Evolutionary conservation across 163 green algal species (phyloP).

Genomic region (Smithsoniella earleae): DNA sequence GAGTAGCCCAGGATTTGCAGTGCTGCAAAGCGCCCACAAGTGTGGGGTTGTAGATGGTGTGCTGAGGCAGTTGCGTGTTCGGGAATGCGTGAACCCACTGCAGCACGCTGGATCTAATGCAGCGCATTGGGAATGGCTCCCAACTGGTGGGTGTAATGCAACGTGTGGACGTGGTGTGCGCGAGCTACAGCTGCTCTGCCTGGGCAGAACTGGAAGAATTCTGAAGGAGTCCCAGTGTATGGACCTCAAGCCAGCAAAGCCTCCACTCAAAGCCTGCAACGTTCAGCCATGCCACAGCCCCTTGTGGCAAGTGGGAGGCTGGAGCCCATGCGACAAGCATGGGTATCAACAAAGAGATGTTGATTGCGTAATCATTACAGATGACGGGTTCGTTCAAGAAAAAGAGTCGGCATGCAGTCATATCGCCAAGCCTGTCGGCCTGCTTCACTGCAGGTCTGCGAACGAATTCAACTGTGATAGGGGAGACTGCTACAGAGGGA

Average conservation of each 20-base stretch:
- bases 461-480: neutral
- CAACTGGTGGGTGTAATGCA: neutral
- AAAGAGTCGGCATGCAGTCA: neutral
- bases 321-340: neutral
- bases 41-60: neutral
- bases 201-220: neutral
- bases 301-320: neutral
- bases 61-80: neutral
- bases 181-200: neutral
- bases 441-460: too few species aligned
- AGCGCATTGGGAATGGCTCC: neutral
- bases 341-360: neutral
- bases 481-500: neutral
- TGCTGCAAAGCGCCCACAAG: neutral
- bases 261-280: constrained; percentile 1
- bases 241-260: neutral
- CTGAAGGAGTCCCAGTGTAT: neutral
- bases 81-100: neutral
- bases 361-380: neutral
- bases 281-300: neutral
- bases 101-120: neutral
- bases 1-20: neutral
- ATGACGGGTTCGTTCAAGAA: neutral
- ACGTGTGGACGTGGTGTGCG: neutral
- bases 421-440: too few species aligned